Conservation (phyloP, 106 monocot species). For the Gastrodia elata region DNA sequence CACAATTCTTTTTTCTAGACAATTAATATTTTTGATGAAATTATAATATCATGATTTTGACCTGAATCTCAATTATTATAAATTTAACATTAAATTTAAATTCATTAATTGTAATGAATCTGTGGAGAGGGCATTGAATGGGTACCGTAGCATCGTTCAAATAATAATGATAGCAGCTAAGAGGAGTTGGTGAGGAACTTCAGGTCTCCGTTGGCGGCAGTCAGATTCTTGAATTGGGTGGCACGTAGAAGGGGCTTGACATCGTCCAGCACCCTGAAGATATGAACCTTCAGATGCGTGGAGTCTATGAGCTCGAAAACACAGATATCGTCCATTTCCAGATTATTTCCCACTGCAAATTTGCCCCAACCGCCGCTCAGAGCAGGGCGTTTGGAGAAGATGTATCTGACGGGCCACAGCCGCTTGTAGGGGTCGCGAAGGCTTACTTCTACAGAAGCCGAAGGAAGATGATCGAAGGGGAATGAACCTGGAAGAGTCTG, state of each 20-base stretch:
- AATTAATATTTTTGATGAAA: too few relatives aligned
- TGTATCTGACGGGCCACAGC: constrained; percentile 34
- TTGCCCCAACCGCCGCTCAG: constrained; percentile 58
- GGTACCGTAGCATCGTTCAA: too few relatives aligned
- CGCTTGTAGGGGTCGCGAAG: constrained; percentile 31
- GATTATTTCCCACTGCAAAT: constrained; percentile 35
- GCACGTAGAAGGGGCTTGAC: constrained; percentile 25
- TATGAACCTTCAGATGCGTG: constrained; percentile 38
- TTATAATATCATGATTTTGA: too few relatives aligned
- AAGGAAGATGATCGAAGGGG: constrained; percentile 26
- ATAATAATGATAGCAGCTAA: too few relatives aligned
- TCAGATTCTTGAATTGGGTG: neutral
- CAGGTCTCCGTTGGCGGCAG: neutral
- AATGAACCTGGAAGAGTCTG: constrained; percentile 35
- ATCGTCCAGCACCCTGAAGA: constrained; percentile 52
- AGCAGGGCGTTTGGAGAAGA: constrained; percentile 11
- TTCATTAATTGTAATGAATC: too few relatives aligned
- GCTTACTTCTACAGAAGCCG: constrained; percentile 12
- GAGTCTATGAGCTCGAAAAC: constrained; percentile 42
- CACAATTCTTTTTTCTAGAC: too few relatives aligned
- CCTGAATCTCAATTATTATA: too few relatives aligned
- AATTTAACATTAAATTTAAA: too few relatives aligned
- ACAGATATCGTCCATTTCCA: constrained; percentile 49
- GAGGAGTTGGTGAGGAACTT: too few relatives aligned
- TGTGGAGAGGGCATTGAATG: too few relatives aligned